Percentiles rank a stretch among this genome's conserved stretches.
Conservation (phyloP, 2,329 filamentous ascomycete species). For the Chrysosporium keratinophilum region DNA sequence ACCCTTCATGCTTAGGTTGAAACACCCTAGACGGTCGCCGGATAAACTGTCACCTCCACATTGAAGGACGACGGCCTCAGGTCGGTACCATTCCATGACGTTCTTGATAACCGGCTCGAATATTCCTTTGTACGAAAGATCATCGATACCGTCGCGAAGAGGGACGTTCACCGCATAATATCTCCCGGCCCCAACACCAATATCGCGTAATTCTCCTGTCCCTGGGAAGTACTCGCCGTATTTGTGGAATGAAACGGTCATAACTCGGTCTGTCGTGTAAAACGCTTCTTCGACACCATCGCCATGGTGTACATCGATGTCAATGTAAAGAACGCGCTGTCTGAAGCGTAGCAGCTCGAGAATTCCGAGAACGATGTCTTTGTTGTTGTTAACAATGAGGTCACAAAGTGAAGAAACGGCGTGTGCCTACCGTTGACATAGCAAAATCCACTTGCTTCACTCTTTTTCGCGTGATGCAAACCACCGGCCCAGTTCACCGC, state of each 20-base stretch:
- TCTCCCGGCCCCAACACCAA: slow-evolving; percentile 57
- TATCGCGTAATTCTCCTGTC: slow-evolving; percentile 58
- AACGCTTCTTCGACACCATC: slow-evolving; percentile 63
- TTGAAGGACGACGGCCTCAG: slow-evolving; percentile 57
- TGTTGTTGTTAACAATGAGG: slow-evolving; percentile 6
- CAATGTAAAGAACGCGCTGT: slow-evolving; percentile 55
- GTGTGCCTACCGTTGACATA: slow-evolving; percentile 67
- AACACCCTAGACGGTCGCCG: slow-evolving; percentile 57
- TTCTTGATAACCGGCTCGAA: slow-evolving; percentile 58
- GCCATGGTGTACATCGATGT: slow-evolving; percentile 58
- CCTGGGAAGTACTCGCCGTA: slow-evolving; percentile 64
- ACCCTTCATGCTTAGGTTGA: slow-evolving; percentile 60
- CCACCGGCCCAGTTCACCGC: slow-evolving; percentile 84
- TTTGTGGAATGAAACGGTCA: slow-evolving; percentile 63
- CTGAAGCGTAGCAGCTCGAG: slow-evolving; percentile 55
- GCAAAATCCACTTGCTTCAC: slow-evolving; percentile 90
- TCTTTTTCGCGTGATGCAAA: slow-evolving; percentile 91
- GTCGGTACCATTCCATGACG: slow-evolving; percentile 59
- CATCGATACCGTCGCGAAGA: slow-evolving; percentile 58
- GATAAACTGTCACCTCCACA: slow-evolving; percentile 59
- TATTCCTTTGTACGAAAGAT: slow-evolving; percentile 56
- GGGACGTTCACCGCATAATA: slow-evolving; percentile 61
- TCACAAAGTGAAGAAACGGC: background rate
- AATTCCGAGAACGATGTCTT: slow-evolving; percentile 57
- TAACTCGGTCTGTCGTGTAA: slow-evolving; percentile 60